phyloP scores from a whole-genome alignment of 23 red algal genomes.

The Agarophyton chilense region DNA sequence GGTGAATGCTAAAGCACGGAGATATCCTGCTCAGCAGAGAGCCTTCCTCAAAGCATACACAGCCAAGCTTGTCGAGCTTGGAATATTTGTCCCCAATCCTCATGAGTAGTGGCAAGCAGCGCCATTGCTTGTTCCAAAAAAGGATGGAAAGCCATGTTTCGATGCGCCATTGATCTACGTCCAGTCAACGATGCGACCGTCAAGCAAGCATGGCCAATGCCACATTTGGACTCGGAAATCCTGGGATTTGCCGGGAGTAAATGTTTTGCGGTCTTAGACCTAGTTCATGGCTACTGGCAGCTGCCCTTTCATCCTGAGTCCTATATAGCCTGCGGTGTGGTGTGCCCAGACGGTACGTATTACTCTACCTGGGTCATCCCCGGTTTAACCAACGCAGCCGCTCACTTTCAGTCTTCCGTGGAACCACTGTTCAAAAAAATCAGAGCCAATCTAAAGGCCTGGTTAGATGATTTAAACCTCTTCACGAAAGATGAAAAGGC shows the following conservation, averaged over 20 bases:
- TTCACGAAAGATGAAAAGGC: not conserved
- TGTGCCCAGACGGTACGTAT: slow-evolving; percentile 17
- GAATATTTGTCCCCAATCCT: not conserved
- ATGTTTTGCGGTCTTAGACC: slow-evolving; percentile 31
- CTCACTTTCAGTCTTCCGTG: slow-evolving; percentile 35
- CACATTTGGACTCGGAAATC: slow-evolving; percentile 41
- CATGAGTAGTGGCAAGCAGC: slow-evolving; percentile 42
- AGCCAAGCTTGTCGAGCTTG: slow-evolving; percentile 24
- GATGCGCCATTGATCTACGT: slow-evolving; percentile 21
- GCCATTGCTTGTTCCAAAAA: slow-evolving; percentile 38
- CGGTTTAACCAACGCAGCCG: slow-evolving; percentile 17
- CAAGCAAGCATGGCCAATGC: slow-evolving; percentile 57
- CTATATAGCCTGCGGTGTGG: slow-evolving; percentile 2
- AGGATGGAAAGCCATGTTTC: slow-evolving; percentile 7
- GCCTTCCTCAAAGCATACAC: slow-evolving; percentile 36
- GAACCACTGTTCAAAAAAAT: slow-evolving; percentile 31
- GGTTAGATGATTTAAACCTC: slow-evolving; percentile 49
- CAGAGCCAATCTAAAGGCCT: slow-evolving; percentile 22
- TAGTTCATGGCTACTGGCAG: slow-evolving; percentile 52
- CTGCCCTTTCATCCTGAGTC: slow-evolving; percentile 19
- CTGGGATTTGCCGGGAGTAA: slow-evolving; percentile 15
- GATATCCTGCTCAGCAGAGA: slow-evolving; percentile 31
- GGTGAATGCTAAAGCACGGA: slow-evolving; percentile 40
- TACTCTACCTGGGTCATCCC: slow-evolving; percentile 15
- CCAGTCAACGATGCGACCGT: slow-evolving; percentile 40